These are phyloP conservation scores for Populus nigra DNA, from an alignment of 345 rosid species.

Conservation along the genomic window DNA sequence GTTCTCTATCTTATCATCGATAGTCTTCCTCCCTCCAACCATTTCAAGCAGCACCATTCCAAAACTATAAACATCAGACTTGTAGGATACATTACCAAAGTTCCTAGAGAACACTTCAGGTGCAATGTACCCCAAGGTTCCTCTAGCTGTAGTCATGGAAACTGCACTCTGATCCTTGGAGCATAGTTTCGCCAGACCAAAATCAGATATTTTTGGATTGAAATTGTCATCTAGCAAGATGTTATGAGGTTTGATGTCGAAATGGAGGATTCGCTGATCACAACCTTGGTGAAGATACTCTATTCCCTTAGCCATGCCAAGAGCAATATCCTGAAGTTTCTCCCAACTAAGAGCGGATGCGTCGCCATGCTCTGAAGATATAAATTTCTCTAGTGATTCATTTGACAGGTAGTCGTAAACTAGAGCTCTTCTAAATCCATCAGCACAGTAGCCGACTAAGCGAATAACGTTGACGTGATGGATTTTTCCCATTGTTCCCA, in stretches of 20 bases:
- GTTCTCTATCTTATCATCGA: neutral
- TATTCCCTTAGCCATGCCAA: slow-evolving; percentile 23
- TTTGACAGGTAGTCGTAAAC: slow-evolving; percentile 21
- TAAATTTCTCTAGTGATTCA: slow-evolving; percentile 16
- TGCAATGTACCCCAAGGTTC: slow-evolving; percentile 28
- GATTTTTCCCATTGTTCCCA: slow-evolving; percentile 22
- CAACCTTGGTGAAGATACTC: slow-evolving; percentile 31
- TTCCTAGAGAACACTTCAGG: slow-evolving; percentile 30
- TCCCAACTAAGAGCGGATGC: slow-evolving; percentile 13
- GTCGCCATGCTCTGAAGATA: slow-evolving; percentile 2
- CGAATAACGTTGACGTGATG: slow-evolving; percentile 28
- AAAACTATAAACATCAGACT: slow-evolving; percentile 27
- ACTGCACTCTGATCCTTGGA: slow-evolving; percentile 28
- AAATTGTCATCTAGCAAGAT: slow-evolving; percentile 9
- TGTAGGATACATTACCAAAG: slow-evolving; percentile 23
- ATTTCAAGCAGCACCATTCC: slow-evolving; percentile 27
- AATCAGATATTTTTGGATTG: slow-evolving; percentile 26
- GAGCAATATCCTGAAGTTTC: slow-evolving; percentile 22
- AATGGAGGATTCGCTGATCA: slow-evolving; percentile 25
- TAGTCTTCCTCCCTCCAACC: slow-evolving; percentile 23
- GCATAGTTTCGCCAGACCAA: slow-evolving; percentile 23
- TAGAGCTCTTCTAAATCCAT: slow-evolving; percentile 28
- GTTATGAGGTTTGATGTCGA: slow-evolving; percentile 28
- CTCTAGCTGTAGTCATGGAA: slow-evolving; percentile 28
- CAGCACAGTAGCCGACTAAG: slow-evolving; percentile 23